Base-by-base conservation (phyloP, 2,329 filamentous ascomycete genomes). In the Pezicula rhizophila region DNA sequence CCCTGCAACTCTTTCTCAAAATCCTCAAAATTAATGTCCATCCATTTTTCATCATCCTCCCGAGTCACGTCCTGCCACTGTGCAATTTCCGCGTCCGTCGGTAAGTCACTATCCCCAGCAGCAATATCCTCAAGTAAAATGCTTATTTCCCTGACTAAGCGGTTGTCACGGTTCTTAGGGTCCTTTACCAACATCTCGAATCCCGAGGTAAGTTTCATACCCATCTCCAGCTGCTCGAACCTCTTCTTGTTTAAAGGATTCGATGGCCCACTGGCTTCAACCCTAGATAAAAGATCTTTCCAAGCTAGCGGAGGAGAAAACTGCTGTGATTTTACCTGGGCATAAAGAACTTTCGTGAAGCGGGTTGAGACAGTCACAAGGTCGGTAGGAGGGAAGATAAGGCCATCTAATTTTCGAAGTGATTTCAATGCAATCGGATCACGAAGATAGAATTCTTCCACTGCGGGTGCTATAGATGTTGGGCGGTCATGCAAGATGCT, bases 361-460 rank as follows among this genome's bases (percentile, higher is more conserved):
- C 79, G 83, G 26, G 88, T 79, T 59, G 87, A 91, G 25, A 89
- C 72, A 0, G 81, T 84, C 8, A 96, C 85, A 35, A 95, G 78
- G 63, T 97, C 92, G 41, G 77, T 68, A 0, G 90, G 90, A 3
- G 82, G 77, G 59, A 99, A 95, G 2, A 67, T 63, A 2, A 90
- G 72, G 0, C 70, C 66, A 0, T 66, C 69, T 0, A 78, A 66
- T 31, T 77, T 71, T 2, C 76, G 71, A 3, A 96, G 71, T 1
- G 83, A 79, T 48, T 84, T 85, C 39, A 96, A 68, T 1, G 85
- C 77, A 49, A 89, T 76, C 0, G 89, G 85, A 60, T 97, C 91
- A 52, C 93, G 83, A 12, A 96, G 77, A 65, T 97, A 97, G 67
- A 99, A 97, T 1, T 87, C 83, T 66, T 99, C 95, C 2, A 92